phyloP scores from a whole-genome alignment of 2,329 filamentous ascomycete species.

The Trichoderma brevicompactum region DNA sequence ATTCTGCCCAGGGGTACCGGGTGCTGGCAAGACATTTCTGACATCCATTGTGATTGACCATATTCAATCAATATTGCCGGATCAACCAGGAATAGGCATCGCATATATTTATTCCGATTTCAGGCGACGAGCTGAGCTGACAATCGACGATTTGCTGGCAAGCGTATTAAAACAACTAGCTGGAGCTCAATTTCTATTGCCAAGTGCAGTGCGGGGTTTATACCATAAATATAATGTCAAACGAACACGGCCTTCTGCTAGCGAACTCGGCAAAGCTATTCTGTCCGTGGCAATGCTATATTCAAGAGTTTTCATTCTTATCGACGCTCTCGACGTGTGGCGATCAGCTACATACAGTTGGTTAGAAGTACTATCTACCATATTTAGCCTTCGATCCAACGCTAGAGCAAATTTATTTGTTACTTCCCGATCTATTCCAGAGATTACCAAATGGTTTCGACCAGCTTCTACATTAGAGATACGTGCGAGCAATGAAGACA shows the following conservation, averaged over 20 bases:
- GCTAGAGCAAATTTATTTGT: not conserved
- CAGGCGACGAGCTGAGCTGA: not conserved
- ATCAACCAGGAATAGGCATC: not conserved
- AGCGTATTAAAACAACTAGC: constrained; percentile 13
- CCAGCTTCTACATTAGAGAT: not conserved
- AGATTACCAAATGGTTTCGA: not conserved
- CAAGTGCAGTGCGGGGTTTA: not conserved
- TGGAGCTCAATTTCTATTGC: not conserved
- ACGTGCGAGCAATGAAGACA: not conserved
- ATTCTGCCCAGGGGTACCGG: constrained; percentile 53
- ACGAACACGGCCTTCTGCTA: not conserved
- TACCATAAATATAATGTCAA: not conserved
- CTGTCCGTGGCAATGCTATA: not conserved
- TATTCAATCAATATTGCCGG: constrained; percentile 34
- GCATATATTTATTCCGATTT: constrained; percentile 10
- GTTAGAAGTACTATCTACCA: not conserved
- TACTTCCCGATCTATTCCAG: not conserved
- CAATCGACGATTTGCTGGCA: not conserved
- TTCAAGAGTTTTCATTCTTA: not conserved
- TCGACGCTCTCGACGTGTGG: constrained; percentile 16
- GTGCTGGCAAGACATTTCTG: constrained; percentile 54
- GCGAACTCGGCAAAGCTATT: not conserved
- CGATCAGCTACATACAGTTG: not conserved
- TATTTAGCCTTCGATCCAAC: not conserved
- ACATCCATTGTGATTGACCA: constrained; percentile 49